phyloP scores from a whole-genome alignment of 257 asterid species.

The Nicotiana noctiflora region DNA sequence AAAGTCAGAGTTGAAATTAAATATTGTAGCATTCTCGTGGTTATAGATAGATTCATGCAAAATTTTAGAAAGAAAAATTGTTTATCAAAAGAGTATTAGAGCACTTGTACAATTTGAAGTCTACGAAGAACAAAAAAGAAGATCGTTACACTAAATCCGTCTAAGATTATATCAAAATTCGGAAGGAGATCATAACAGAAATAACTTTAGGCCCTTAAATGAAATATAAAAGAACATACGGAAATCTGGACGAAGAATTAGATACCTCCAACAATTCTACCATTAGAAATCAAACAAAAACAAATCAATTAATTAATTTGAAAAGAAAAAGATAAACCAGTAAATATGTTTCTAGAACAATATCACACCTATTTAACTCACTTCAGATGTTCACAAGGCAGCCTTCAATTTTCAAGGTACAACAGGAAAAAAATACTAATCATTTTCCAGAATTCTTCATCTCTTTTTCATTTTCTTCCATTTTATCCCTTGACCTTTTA shows the following conservation, averaged over 20 bases:
- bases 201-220: too few species aligned
- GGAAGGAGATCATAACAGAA: too few species aligned
- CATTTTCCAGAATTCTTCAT: neutral
- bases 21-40: neutral
- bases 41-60: neutral
- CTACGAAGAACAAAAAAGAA: too few species aligned
- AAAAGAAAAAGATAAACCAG: too few species aligned
- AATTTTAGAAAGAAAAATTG: neutral
- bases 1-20: neutral
- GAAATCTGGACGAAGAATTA: too few species aligned
- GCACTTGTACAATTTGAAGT: too few species aligned
- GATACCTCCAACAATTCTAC: neutral
- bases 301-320: too few species aligned
- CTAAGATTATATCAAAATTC: too few species aligned
- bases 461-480: neutral
- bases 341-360: neutral
- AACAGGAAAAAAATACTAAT: too few species aligned
- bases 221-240: too few species aligned
- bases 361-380: neutral
- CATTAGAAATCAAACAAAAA: neutral
- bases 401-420: neutral
- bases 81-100: neutral
- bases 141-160: too few species aligned
- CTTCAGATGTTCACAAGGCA: neutral
- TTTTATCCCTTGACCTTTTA: neutral